Evolutionary conservation across 2,329 filamentous ascomycete species (phyloP), one percentile per base, ranked within the genome.

Genomic region (Amesomyces nigricolor): DNA sequence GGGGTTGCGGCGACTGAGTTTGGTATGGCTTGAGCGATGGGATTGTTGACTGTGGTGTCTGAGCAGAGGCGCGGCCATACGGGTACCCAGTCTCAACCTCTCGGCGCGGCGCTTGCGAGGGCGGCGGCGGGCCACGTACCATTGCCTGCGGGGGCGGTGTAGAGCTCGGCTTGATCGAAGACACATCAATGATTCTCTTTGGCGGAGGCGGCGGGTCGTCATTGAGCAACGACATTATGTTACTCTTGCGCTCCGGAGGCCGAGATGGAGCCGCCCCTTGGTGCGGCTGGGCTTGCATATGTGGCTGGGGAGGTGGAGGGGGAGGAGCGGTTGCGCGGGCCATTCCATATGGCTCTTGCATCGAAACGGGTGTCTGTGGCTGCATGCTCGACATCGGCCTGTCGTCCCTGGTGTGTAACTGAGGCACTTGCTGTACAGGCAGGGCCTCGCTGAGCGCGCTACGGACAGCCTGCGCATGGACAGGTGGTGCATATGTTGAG

Each of bases 161-260:
- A 9, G 78, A 77, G 19, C 76, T 75, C n/a, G 71, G 66, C 40
- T 71, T 71, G 37, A 70, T 59, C 50, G 65, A 64, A 10, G 73
- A 71, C 9, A 82, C 72, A 52, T 82, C 79, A 40, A 59, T 70
- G 30, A 81, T 70, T 32, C 79, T 73, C 67, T 82, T 81, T 0
- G 76, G 71, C 5, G 75, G 70, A 6, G 75, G 69, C 6, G 74
- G 71, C n/a, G 77, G 75, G 51, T 85, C 82, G 58, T 85, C 80
- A 61, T 84, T 84, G 3, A 86, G 72, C 58, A 86, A 67, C 0
- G 81, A 80, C 77, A 85, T 83, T 58, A 86, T 85, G 13, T 81
- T 84, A 7, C 77, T 83, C 70, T 85, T 85, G n/a, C 78, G 75
- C 61, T 80, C 78, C 2, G 74, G 68, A 38, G 73, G 73, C 26